A percentile compares a stretch with the other conserved stretches of the same genome.
These are phyloP conservation scores for Oryza rufipogon DNA, from an alignment of 176 grass and related monocot species.

Conservation along the genomic window DNA sequence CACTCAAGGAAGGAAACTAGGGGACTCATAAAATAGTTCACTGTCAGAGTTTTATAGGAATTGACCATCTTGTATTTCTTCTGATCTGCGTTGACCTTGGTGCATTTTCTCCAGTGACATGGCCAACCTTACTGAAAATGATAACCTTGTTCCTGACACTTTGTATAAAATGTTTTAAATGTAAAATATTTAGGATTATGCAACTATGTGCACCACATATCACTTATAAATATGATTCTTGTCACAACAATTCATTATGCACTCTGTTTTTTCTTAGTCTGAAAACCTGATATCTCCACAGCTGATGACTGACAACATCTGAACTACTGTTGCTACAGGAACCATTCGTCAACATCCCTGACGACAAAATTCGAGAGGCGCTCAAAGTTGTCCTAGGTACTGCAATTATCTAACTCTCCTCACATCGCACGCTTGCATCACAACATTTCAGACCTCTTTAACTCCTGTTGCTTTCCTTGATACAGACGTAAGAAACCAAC, in stretches of 20 bases:
- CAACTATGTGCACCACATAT: neutral
- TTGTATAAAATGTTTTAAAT: neutral
- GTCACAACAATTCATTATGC: neutral
- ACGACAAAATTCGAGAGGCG: conserved; percentile 68
- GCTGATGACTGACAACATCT: conserved; percentile 21
- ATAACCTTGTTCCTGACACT: neutral
- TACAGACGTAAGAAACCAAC: conserved; percentile 74
- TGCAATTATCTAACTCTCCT: conserved; percentile 4
- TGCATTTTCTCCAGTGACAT: conserved; percentile 25
- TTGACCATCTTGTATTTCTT: conserved; percentile 16
- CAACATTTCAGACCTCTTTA: conserved; percentile 23
- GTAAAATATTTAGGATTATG: neutral
- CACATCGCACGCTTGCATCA: conserved; percentile 20
- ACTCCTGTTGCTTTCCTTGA: conserved; percentile 12
- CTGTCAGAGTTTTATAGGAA: conserved; percentile 14
- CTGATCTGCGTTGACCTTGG: conserved; percentile 9
- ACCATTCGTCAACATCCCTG: conserved; percentile 62
- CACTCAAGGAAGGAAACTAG: neutral
- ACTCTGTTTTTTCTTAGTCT: neutral
- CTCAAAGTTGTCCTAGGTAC: conserved; percentile 83
- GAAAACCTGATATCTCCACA: neutral
- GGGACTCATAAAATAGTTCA: neutral
- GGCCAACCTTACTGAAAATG: neutral
- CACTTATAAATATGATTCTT: neutral
- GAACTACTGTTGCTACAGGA: conserved; percentile 52